A percentile compares a stretch with the other conserved stretches of the same genome.
These are phyloP conservation scores for Phytophthora pinifolia DNA, from an alignment of 352 stramenopile genomes.

Conservation along the genomic window DNA sequence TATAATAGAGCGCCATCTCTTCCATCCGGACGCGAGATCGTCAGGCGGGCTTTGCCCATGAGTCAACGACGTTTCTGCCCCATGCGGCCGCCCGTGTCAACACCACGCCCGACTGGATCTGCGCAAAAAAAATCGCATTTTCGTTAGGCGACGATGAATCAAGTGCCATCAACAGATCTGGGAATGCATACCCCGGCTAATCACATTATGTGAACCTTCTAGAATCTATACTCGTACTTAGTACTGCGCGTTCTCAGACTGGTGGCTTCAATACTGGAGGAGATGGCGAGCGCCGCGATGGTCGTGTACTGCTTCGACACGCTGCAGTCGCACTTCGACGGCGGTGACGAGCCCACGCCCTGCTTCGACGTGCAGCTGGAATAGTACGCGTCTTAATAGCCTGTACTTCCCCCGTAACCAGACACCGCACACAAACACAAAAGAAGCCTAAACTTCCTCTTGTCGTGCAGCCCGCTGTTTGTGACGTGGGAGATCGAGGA, in stretches of 20 bases:
- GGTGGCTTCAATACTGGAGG: background rate
- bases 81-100: conserved; percentile 20
- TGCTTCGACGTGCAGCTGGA: conserved; percentile 57
- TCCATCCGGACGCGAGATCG: conserved; percentile 10
- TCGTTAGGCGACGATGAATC: conserved; percentile 27
- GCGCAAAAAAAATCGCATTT: conserved; percentile 20
- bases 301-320: conserved; percentile 87
- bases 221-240: too few species aligned
- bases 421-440: background rate
- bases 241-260: too few species aligned
- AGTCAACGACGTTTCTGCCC: conserved; percentile 8
- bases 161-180: background rate
- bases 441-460: background rate
- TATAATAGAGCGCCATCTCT: conserved; percentile 13
- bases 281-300: conserved; percentile 79
- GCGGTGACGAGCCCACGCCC: conserved; percentile 45
- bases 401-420: too few species aligned
- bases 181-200: too few species aligned
- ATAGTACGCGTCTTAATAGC: conserved; percentile 36
- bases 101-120: background rate
- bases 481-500: conserved; percentile 86
- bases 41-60: conserved; percentile 22
- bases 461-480: conserved; percentile 59
- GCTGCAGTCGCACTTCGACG: conserved; percentile 68
- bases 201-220: too few species aligned